Evolutionary conservation across 139 green algal genomes (phyloP).

Genomic region (Nannochloris sp.): DNA sequence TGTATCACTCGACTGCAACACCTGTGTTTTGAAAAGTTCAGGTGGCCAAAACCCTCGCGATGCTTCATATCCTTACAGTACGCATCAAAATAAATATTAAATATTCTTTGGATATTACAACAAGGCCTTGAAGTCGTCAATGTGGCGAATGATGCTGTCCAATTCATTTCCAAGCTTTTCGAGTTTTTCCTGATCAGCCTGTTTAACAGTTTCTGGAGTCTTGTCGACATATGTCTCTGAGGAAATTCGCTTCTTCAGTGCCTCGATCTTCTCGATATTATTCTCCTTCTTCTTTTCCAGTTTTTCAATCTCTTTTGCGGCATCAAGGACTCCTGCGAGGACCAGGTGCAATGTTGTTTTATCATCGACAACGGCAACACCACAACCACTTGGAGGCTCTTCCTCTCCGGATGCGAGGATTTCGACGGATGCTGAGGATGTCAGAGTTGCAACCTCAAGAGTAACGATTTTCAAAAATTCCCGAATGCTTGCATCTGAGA

Average conservation of each 20-base stretch:
- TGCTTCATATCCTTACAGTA: constrained; percentile 68
- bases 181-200: constrained; percentile 37
- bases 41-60: constrained; percentile 43
- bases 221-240: constrained; percentile 57
- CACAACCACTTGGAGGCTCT: constrained; percentile 56
- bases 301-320: constrained; percentile 76
- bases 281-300: constrained; percentile 77
- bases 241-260: constrained; percentile 43
- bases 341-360: constrained; percentile 54
- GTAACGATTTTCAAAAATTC: constrained; percentile 25
- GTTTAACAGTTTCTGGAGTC: constrained; percentile 58
- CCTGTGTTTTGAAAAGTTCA: constrained; percentile 51
- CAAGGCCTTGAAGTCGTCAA: constrained; percentile 45
- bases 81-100: constrained; percentile 47
- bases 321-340: constrained; percentile 75
- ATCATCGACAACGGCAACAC: constrained; percentile 77
- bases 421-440: constrained; percentile 16
- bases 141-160: constrained; percentile 21
- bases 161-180: constrained; percentile 50
- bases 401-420: constrained; percentile 12
- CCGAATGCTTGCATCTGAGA: constrained; percentile 19
- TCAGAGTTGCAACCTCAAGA: constrained; percentile 52
- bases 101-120: constrained; percentile 48
- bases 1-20: constrained; percentile 73
- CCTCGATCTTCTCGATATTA: constrained; percentile 19